Evolutionary conservation across 768 basidiomycete genomes (phyloP), one percentile per base, ranked within the genome.

Genomic region (Pisolithus marmoratus): DNA sequence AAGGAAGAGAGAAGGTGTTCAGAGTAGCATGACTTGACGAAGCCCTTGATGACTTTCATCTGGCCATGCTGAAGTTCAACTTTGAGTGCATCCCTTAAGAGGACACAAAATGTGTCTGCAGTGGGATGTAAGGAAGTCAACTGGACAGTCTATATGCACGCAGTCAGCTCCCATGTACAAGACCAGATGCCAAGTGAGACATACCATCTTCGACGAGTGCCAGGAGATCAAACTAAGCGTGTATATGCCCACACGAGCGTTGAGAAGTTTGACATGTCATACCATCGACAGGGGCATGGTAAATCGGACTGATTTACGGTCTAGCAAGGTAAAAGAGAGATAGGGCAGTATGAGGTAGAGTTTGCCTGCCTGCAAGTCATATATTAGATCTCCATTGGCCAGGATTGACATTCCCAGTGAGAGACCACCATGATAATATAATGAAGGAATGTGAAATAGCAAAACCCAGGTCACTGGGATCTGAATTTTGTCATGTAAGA

Each of bases 201-300:
- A 15, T 17, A 95, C 94, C 58, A 97, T 88, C 73, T 95, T 88
- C 74, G 90, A 81, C 34, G 90, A 86, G 66, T 98, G 93, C 90
- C 94, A 97, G 48, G 90, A 82, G n/a, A 84, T 80, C 19, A 98
- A 72, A 60, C 92, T 94, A 27, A 99, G 79, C n/a, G 95, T 94
- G 65, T 97, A 97, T 36, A 96, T 86, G 5, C 96, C 96, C 26
- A 92, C 89, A 14, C 93, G 82, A 11, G 93, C 87, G 66, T 95
- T 96, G 48, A 97, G 78, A 45, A 93, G 75, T 70, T 99, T 96
- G 20, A 99, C 96, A 50, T 95, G 76, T 48, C 96, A 81, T 59
- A 99, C 83, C 5, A 92, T 93, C 49, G 87, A 92, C 40, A 99
- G 77, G 27, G 96, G 95, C 8, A 98, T 72, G 8, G 93, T 92